Percentiles rank a stretch among this genome's conserved stretches.
phyloP scores from a whole-genome alignment of 495 filamentous ascomycete genomes.

The Aspergillus leporis region DNA sequence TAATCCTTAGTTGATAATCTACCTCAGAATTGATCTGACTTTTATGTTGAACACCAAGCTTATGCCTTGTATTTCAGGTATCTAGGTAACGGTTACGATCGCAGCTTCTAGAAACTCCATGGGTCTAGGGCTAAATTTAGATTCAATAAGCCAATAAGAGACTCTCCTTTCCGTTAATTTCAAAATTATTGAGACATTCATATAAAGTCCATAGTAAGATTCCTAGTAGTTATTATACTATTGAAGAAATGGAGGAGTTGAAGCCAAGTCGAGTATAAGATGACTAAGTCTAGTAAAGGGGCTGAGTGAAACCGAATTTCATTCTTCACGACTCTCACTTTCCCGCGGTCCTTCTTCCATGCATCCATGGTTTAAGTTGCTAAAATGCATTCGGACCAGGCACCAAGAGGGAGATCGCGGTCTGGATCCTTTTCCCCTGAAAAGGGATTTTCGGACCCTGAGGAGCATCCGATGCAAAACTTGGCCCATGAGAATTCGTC shows the following conservation, averaged over 20 bases:
- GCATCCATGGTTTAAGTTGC: constrained; percentile 10
- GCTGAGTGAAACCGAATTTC: too few species aligned
- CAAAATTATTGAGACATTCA: constrained; percentile 18
- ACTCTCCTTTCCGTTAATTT: neutral
- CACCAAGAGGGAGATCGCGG: constrained; percentile 11
- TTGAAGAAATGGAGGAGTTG: neutral
- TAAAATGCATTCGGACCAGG: constrained; percentile 18
- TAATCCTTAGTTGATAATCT: neutral
- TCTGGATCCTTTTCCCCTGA: constrained; percentile 24
- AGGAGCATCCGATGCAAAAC: constrained; percentile 15
- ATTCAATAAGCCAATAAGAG: neutral
- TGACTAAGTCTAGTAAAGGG: neutral
- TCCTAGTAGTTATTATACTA: neutral
- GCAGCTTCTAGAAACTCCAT: neutral
- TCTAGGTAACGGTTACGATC: neutral
- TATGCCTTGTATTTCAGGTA: neutral
- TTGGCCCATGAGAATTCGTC: constrained; percentile 18
- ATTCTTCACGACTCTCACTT: neutral
- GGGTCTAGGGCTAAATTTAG: neutral
- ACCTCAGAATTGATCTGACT: neutral
- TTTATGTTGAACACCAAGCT: neutral
- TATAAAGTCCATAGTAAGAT: neutral
- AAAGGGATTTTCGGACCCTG: constrained; percentile 12
- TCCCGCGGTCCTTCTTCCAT: neutral
- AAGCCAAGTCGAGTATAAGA: neutral